phyloP scores from a whole-genome alignment of 768 basidiomycete genomes.

The Porphyrellus cyaneotinctus region DNA sequence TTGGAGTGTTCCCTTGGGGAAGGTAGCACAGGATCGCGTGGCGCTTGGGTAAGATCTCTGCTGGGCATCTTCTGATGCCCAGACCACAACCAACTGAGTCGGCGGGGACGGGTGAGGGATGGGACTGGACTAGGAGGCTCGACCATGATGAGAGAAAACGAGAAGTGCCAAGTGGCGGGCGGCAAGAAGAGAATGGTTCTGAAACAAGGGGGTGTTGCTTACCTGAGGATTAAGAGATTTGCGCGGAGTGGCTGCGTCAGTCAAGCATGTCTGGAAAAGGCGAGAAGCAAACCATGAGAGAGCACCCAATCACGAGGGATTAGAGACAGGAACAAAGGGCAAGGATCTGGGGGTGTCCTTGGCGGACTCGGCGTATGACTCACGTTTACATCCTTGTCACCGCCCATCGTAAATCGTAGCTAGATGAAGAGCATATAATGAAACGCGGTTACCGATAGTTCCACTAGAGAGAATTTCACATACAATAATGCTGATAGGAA shows the following conservation, averaged over 20 bases:
- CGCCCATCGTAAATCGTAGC: conserved; percentile 20
- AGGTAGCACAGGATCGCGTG: conserved; percentile 17
- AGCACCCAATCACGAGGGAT: conserved; percentile 7
- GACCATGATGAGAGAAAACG: conserved; percentile 19
- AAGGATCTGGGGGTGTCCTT: conserved; percentile 11
- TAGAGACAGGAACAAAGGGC: conserved; percentile 1
- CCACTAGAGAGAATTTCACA: conserved; percentile 1
- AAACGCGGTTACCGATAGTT: background rate
- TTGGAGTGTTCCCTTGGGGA: conserved; percentile 14
- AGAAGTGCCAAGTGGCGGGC: conserved; percentile 2
- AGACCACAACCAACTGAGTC: conserved; percentile 29
- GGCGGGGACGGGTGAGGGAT: conserved; percentile 13
- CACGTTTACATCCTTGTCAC: conserved; percentile 28
- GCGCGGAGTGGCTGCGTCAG: conserved; percentile 29
- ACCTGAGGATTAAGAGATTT: conserved; percentile 29
- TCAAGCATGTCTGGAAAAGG: conserved; percentile 27
- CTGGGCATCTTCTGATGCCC: conserved; percentile 21
- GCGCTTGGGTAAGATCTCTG: conserved; percentile 12
- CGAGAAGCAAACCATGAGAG: conserved; percentile 13
- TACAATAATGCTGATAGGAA: conserved; percentile 4
- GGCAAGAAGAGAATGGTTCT: conserved; percentile 9
- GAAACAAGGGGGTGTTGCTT: conserved; percentile 22
- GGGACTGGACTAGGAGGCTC: conserved; percentile 14
- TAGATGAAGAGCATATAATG: background rate
- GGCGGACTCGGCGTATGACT: conserved; percentile 25